Conservation (phyloP, 768 basidiomycete species). For the Mycena floridula region DNA sequence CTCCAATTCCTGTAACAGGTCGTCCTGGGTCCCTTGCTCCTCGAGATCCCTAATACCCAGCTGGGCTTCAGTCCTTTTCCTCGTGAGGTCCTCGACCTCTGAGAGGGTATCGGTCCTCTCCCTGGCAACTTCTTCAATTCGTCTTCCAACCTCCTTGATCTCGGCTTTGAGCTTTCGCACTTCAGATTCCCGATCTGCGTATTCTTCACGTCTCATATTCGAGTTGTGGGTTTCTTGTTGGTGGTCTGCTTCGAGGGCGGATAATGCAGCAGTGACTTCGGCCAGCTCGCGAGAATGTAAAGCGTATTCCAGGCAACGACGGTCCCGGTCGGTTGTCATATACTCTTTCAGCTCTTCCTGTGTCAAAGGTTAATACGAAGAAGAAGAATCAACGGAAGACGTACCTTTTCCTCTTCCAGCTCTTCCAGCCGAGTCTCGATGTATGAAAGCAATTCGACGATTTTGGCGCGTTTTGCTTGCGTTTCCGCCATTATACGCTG, state of each 20-base stretch:
- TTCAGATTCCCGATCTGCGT: slow-evolving; percentile 76
- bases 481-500: slow-evolving; percentile 97
- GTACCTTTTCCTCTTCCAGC: slow-evolving; percentile 98
- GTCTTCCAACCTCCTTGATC: too few relatives aligned
- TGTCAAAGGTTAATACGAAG: too few relatives aligned
- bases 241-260: slow-evolving; percentile 81
- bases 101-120: too few relatives aligned
- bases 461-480: slow-evolving; percentile 86
- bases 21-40: too few relatives aligned
- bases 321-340: slow-evolving; percentile 91
- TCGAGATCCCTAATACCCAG: too few relatives aligned
- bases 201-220: slow-evolving; percentile 78
- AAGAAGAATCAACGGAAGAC: too few relatives aligned
- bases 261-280: slow-evolving; percentile 81
- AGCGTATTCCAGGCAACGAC: slow-evolving; percentile 92
- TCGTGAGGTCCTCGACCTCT: too few relatives aligned
- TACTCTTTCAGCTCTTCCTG: slow-evolving; percentile 95
- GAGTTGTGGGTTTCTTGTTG: slow-evolving; percentile 77
- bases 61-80: too few relatives aligned
- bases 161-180: too few relatives aligned
- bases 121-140: too few relatives aligned
- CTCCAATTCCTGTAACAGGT: too few relatives aligned
- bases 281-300: slow-evolving; percentile 87
- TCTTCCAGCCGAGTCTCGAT: slow-evolving; percentile 88
- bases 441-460: slow-evolving; percentile 81